A percentile compares a stretch with the other conserved stretches of the same genome.
These are phyloP conservation scores for Aspergillus puulaauensis DNA, from an alignment of 2,329 filamentous ascomycete genomes.

Conservation along the genomic window DNA sequence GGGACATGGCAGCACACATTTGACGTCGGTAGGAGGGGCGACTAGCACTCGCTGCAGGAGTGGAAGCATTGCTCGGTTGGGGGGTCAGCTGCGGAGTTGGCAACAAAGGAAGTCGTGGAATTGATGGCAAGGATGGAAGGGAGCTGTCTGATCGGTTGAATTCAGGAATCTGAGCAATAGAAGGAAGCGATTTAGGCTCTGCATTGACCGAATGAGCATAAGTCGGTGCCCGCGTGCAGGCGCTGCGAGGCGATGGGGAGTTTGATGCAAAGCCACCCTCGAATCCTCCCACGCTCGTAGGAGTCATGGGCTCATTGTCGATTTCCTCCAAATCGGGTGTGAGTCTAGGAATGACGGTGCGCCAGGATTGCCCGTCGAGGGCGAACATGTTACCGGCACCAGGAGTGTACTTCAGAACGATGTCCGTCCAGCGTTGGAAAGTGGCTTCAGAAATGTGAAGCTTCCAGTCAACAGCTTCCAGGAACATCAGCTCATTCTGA, in stretches of 20 bases:
- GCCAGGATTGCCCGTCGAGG: conserved; percentile 41
- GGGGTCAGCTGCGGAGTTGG: conserved; percentile 65
- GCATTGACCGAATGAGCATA: conserved; percentile 13
- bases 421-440: conserved; percentile 91
- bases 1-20: conserved; percentile 60
- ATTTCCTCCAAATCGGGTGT: conserved; percentile 58
- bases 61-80: conserved; percentile 52
- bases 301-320: conserved; percentile 36
- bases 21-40: conserved; percentile 53
- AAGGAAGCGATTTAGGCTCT: conserved; percentile 39
- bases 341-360: conserved; percentile 53
- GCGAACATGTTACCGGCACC: conserved; percentile 43
- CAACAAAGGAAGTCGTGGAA: conserved; percentile 56
- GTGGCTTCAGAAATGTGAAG: conserved; percentile 86
- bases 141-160: conserved; percentile 45
- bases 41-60: conserved; percentile 62
- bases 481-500: conserved; percentile 90
- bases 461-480: conserved; percentile 88
- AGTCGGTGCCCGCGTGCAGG: conserved; percentile 10
- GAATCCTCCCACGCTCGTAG: conserved; percentile 26
- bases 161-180: conserved; percentile 43
- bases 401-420: conserved; percentile 82
- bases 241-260: conserved; percentile 30
- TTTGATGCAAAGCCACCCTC: conserved; percentile 26
- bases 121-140: conserved; percentile 50